Evolutionary conservation across 495 filamentous ascomycete genomes (phyloP), one percentile per base, ranked within the genome.

Genomic region (Terfezia boudieri): DNA sequence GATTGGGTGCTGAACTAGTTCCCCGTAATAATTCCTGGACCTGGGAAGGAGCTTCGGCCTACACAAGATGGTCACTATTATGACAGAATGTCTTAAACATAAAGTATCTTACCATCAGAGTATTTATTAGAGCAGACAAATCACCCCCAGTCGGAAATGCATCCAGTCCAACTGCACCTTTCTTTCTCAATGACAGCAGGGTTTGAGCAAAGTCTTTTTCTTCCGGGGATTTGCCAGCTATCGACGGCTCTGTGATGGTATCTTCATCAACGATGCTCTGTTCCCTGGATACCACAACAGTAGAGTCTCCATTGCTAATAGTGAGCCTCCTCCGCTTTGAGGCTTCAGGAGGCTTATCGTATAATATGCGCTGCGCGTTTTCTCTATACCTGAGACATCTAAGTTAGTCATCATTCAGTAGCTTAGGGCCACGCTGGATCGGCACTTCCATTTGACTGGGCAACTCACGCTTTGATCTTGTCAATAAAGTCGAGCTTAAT

Each of bases 401-500:
- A 9, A 14, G 41, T 46, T 46, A 46, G 41, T 46, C 12, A 46
- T 6, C 41, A 46, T 32, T 32, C 26, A 46, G 41, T 46, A 46
- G 41, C 14, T 46, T 46, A 32, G 4, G 7, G 26, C 26, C 7
- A 32, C 26, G 26, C 26, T 7, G 26, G 26, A 32, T 32, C 26
- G 26, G 26, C 26, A 32, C 26, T 32, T 32, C 26, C 41, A 9
- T 14, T 14, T 14, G 41, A 46, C 12, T 14, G 14, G 17, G 41
- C 12, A 20, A 20, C 41, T 9, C 17, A 46, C 41, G 41, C 41
- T 46, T 65, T 62, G 14, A 65, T 53, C 43, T 62, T 62, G 36
- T 65, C 62, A 16, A 65, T 58, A 59, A 94, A 94, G 63, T 92
- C 82, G 12, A 82, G 69, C 66, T 83, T 81, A 67, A 94, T 75